These are phyloP conservation scores for Hemisphaericaspora lyxosophila DNA, from an alignment of 1,139 yeast genomes.

Conservation along the genomic window DNA sequence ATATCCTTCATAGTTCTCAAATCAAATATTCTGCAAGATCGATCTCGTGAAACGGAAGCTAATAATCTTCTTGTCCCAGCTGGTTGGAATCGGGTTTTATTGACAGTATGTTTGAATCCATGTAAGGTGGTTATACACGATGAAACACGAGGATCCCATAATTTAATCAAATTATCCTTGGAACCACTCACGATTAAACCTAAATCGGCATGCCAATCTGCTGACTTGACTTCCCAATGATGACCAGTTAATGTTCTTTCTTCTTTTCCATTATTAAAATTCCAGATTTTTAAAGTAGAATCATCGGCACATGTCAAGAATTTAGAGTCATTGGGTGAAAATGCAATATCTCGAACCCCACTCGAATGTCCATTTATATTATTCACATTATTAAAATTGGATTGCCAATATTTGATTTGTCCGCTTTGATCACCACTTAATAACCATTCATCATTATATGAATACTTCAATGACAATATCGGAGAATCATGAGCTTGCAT, in stretches of 20 bases:
- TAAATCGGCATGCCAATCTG: slow-evolving; percentile 93
- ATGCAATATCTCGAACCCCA: slow-evolving; percentile 82
- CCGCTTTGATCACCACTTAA: slow-evolving; percentile 94
- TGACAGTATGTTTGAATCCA: slow-evolving; percentile 91
- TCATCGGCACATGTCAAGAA: slow-evolving; percentile 94
- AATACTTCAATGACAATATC: slow-evolving; percentile 73
- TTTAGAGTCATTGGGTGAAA: slow-evolving; percentile 86
- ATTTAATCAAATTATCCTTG: slow-evolving; percentile 85
- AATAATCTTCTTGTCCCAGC: slow-evolving; percentile 65
- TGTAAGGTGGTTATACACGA: slow-evolving; percentile 76
- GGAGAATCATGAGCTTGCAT: slow-evolving; percentile 98
- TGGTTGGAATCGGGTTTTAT: slow-evolving; percentile 79
- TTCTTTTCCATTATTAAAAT: slow-evolving; percentile 84
- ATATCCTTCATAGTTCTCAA: slow-evolving; percentile 80
- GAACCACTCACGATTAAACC: slow-evolving; percentile 88
- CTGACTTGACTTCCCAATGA: slow-evolving; percentile 97
- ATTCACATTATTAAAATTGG: slow-evolving; percentile 93
- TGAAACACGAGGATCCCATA: slow-evolving; percentile 92
- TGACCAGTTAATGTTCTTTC: slow-evolving; percentile 85
- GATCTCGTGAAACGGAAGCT: slow-evolving; percentile 87
- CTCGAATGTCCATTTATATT: slow-evolving; percentile 78
- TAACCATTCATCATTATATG: slow-evolving; percentile 93
- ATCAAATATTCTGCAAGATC: slow-evolving; percentile 85
- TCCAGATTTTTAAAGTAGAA: slow-evolving; percentile 87
- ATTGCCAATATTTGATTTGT: slow-evolving; percentile 91